These are phyloP conservation scores for Colletotrichum tabaci DNA, from an alignment of 2,329 filamentous ascomycete genomes.

Conservation along the genomic window DNA sequence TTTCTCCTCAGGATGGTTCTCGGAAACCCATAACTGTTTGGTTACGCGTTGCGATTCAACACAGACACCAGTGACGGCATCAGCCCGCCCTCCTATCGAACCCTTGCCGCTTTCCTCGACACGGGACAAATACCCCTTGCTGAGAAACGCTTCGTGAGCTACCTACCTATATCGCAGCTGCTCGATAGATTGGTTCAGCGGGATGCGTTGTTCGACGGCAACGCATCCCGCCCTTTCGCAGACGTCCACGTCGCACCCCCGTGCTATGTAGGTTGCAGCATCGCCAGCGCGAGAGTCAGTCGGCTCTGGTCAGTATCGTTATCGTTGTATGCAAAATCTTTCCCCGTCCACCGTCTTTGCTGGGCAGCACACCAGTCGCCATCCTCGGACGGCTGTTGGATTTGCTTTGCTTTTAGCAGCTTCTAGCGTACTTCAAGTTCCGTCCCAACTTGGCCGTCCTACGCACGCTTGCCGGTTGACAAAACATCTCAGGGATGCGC, in stretches of 20 bases:
- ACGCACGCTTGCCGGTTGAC: background rate
- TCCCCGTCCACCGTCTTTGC: slow-evolving; percentile 13
- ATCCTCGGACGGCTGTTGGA: background rate
- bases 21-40: background rate
- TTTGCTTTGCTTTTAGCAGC: background rate
- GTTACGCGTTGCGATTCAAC: background rate
- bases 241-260: background rate
- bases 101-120: background rate
- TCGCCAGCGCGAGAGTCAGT: background rate
- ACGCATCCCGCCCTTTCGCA: slow-evolving; percentile 9
- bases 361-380: background rate
- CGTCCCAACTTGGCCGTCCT: background rate
- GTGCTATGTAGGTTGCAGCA: background rate
- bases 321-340: slow-evolving; percentile 10
- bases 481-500: background rate
- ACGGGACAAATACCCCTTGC: background rate
- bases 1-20: background rate
- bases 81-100: background rate
- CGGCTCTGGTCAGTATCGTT: background rate
- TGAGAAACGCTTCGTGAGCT: background rate
- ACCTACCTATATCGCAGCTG: background rate
- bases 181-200: background rate
- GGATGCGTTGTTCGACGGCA: background rate
- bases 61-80: background rate
- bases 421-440: background rate